Evolutionary conservation across 306 rosid species (phyloP), one percentile per base, ranked within the genome.

Genomic region (Inga laurina): DNA sequence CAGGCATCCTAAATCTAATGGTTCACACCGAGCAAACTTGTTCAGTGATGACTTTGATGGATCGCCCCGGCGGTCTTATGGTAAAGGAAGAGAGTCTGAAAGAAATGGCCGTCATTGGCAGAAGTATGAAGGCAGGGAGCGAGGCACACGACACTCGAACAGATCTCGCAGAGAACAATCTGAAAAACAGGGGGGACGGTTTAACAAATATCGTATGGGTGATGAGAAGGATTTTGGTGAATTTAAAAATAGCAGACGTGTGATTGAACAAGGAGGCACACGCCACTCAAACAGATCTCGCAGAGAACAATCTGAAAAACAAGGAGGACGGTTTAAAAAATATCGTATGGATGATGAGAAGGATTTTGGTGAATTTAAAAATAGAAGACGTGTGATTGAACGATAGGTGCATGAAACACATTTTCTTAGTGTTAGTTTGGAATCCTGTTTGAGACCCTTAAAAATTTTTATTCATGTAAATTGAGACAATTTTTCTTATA

Each of bases 381-480:
- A 96, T 87, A 91, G 93, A 39, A 84, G 95, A 82, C 94, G 97
- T 13, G 94, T 92, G 56, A 89, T 96, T 75, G 94, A 92, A 88
- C 89, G 99, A 85, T 93, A 89, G 91, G 39, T 56, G 52, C 24
- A 57, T 45, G 16, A 57, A 75, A 46, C 84, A 56, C 85, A 56
- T 37, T 75, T 54, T 52, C 51, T 27, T 27, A 27, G 30, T 27
- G 30, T 27, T 27, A 0, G 30, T 27, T 27, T 27, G 30, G 30
- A 27, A 27, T 27, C 30, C 30, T 27, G 30, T 27, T 27, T 27
- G 30, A 27, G 30, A 27, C 30, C 30, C 1, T 27, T 0, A 27
- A 27, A 27, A 27, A 27, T 0, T 27, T 27, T 27, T 27, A 27
- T 27, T 27, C 30, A 27, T 27, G 30, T 27, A 27, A 27, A 27